phyloP scores from a whole-genome alignment of 2,329 filamentous ascomycete species.

The Pyrenophora seminiperda region DNA sequence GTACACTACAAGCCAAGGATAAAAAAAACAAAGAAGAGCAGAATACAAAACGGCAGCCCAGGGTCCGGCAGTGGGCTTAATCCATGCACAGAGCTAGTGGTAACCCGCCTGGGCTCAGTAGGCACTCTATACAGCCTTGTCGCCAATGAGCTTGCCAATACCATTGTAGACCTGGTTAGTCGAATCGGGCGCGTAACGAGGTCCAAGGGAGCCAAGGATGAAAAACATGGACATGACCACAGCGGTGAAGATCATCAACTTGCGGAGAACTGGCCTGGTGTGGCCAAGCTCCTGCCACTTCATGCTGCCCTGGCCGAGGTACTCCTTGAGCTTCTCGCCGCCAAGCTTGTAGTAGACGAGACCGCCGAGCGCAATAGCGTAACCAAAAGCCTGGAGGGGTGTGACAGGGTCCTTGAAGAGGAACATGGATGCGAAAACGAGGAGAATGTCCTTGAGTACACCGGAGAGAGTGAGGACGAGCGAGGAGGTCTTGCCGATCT shows the following conservation, averaged over 20 bases:
- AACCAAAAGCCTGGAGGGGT: conserved; percentile 79
- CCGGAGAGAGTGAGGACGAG: conserved; percentile 85
- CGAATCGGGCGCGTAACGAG: conserved; percentile 46
- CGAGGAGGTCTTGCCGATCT: conserved; percentile 88
- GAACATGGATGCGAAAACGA: conserved; percentile 78
- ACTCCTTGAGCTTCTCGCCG: conserved; percentile 80
- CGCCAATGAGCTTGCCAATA: conserved; percentile 44
- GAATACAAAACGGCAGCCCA: conserved; percentile 4
- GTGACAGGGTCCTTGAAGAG: conserved; percentile 80
- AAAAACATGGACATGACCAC: conserved; percentile 70
- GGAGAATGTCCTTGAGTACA: conserved; percentile 85
- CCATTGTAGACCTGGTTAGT: conserved; percentile 42
- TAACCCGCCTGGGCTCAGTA: background rate
- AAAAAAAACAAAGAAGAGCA: conserved; percentile 36
- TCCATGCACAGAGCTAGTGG: background rate
- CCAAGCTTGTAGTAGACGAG: conserved; percentile 89
- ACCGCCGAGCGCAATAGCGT: conserved; percentile 76
- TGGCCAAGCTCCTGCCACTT: conserved; percentile 87
- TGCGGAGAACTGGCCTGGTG: conserved; percentile 75
- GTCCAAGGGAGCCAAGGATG: conserved; percentile 62
- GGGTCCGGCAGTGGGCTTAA: background rate
- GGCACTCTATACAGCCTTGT: conserved; percentile 28
- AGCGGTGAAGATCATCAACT: conserved; percentile 71
- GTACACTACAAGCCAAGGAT: conserved; percentile 27
- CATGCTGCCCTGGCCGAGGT: conserved; percentile 72